Percentiles rank a stretch among this genome's conserved stretches.
Evolutionary conservation across 495 filamentous ascomycete species (phyloP).

Genomic region (Usnea hakonensis): DNA sequence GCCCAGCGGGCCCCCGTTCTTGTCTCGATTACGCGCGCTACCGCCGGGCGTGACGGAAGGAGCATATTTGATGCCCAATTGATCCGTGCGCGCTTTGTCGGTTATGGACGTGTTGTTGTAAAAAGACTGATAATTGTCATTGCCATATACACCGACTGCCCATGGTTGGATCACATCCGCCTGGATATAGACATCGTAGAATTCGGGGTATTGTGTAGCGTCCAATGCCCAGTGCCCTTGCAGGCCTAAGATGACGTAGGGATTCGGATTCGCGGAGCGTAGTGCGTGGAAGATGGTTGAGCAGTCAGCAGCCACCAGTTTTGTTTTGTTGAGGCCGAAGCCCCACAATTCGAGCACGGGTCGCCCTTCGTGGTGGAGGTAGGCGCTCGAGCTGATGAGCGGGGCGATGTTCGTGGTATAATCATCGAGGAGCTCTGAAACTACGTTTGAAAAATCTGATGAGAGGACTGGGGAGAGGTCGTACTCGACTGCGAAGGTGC

Average conservation of each 20-base stretch:
- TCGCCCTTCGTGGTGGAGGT: slow-evolving; percentile 30
- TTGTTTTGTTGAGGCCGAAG: slow-evolving; percentile 23
- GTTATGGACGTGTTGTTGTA: slow-evolving; percentile 20
- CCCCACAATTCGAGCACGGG: slow-evolving; percentile 31
- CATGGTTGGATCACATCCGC: slow-evolving; percentile 30
- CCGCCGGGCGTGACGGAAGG: not conserved
- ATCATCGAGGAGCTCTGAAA: slow-evolving; percentile 21
- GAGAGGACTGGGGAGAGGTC: slow-evolving; percentile 26
- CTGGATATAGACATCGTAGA: slow-evolving; percentile 25
- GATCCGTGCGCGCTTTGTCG: slow-evolving; percentile 24
- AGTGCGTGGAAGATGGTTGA: slow-evolving; percentile 26
- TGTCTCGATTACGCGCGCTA: not conserved
- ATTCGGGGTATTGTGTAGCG: slow-evolving; percentile 21
- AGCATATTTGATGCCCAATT: slow-evolving; percentile 18
- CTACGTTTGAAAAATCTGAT: slow-evolving; percentile 9
- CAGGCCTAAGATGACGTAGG: slow-evolving; percentile 26
- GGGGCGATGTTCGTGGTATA: slow-evolving; percentile 20
- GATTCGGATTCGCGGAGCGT: slow-evolving; percentile 23
- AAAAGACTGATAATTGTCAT: slow-evolving; percentile 22
- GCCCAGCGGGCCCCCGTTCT: slow-evolving; percentile 25
- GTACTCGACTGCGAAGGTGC: slow-evolving; percentile 29
- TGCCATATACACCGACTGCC: slow-evolving; percentile 28
- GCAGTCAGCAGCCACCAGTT: slow-evolving; percentile 24
- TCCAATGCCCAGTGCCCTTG: slow-evolving; percentile 16
- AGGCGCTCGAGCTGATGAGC: slow-evolving; percentile 26